Conservation (phyloP, 345 rosid genomes). For the Rhodomyrtus tomentosa region DNA sequence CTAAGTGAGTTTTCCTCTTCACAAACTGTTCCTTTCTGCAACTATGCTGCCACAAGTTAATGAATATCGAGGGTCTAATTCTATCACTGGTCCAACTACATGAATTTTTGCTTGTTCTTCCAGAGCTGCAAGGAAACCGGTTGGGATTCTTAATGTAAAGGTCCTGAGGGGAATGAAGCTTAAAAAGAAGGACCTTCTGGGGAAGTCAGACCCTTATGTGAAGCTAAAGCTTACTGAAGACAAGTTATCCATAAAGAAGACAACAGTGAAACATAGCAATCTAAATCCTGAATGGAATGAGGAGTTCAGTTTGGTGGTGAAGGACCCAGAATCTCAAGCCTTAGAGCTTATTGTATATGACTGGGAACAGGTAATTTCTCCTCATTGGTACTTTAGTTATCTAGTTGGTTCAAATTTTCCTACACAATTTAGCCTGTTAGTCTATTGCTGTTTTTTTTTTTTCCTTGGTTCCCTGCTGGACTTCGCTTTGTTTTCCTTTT, state of each 20-base stretch:
- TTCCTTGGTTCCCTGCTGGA: background rate
- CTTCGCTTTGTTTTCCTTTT: background rate
- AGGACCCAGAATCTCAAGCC: constrained; percentile 66
- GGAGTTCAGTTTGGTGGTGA: constrained; percentile 62
- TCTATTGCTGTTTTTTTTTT: background rate
- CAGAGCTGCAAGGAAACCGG: constrained; percentile 74
- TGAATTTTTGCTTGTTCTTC: background rate
- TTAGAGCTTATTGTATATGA: constrained; percentile 59
- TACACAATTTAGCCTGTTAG: background rate
- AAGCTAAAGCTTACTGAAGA: constrained; percentile 75
- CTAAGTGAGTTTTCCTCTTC: constrained; percentile 29
- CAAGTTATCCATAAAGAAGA: constrained; percentile 58
- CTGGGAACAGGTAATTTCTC: constrained; percentile 73
- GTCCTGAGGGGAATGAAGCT: constrained; percentile 68
- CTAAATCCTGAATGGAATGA: constrained; percentile 96
- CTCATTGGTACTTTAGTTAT: background rate
- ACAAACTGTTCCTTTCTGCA: background rate
- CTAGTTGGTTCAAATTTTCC: background rate
- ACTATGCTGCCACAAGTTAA: background rate
- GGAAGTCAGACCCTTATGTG: constrained; percentile 91
- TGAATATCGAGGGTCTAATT: background rate
- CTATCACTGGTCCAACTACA: background rate
- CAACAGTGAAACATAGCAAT: constrained; percentile 70
- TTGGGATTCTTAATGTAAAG: constrained; percentile 70
- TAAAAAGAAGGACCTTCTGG: constrained; percentile 73